Evolutionary conservation across 129 eudicot genomes (phyloP).

Genomic region (Arctium minus): DNA sequence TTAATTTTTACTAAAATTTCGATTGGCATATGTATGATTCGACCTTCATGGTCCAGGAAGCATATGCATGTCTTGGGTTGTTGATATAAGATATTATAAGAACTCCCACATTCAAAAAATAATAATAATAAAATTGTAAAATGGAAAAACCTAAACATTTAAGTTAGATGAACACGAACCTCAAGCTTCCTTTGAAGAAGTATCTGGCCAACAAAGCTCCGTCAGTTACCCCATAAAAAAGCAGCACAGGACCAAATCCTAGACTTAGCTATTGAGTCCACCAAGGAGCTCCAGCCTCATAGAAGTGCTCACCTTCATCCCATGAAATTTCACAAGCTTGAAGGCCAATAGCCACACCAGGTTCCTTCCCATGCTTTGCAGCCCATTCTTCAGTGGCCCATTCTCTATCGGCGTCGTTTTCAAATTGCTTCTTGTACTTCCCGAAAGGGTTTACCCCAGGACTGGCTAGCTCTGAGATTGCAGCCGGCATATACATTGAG

Average conservation of each 20-base stretch:
- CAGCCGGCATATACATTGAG: slow-evolving; percentile 91
- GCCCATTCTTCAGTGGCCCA: slow-evolving; percentile 66
- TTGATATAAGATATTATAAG: neutral
- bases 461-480: slow-evolving; percentile 44
- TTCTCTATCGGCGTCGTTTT: slow-evolving; percentile 49
- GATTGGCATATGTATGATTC: neutral
- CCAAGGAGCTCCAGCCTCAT: slow-evolving; percentile 90
- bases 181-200: neutral
- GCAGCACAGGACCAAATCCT: neutral
- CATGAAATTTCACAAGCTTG: slow-evolving; percentile 94
- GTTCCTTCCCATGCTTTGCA: slow-evolving; percentile 81
- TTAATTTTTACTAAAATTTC: no score
- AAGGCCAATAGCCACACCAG: slow-evolving; percentile 75
- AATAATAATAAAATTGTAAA: neutral
- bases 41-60: neutral
- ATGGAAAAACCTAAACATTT: neutral
- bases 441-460: slow-evolving; percentile 77
- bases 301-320: slow-evolving; percentile 70
- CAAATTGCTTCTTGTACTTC: slow-evolving; percentile 34
- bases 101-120: neutral
- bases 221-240: neutral
- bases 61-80: neutral
- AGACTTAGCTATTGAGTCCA: slow-evolving; percentile 45
- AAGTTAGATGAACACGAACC: neutral
- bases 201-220: neutral